Percentiles rank a stretch among this genome's conserved stretches.
phyloP scores from a whole-genome alignment of 2,329 filamentous ascomycete species.

The Exophiala sp. region DNA sequence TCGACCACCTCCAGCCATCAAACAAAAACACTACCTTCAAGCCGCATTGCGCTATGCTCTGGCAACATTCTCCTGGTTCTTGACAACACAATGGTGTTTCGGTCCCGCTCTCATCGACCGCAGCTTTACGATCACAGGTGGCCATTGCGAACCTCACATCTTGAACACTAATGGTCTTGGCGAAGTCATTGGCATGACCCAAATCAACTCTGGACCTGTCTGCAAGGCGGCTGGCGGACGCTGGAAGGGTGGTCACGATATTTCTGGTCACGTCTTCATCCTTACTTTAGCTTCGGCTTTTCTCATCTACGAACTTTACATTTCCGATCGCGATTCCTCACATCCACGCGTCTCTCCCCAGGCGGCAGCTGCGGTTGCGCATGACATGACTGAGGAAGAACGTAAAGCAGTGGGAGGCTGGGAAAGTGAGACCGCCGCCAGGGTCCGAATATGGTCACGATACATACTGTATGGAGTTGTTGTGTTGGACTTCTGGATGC shows the following conservation, averaged over 20 bases:
- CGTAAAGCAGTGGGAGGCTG: slow-evolving; percentile 30
- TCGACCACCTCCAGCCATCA: slow-evolving; percentile 30
- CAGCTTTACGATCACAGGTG: slow-evolving; percentile 82
- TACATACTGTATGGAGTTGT: slow-evolving; percentile 57
- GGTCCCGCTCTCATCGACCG: slow-evolving; percentile 87
- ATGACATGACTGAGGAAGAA: slow-evolving; percentile 41
- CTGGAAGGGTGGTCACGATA: slow-evolving; percentile 94
- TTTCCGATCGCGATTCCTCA: slow-evolving; percentile 55
- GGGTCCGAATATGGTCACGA: slow-evolving; percentile 53
- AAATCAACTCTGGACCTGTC: slow-evolving; percentile 56
- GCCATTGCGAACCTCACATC: slow-evolving; percentile 63
- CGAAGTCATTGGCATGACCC: slow-evolving; percentile 49
- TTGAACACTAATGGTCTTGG: slow-evolving; percentile 13
- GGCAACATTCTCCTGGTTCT: slow-evolving; percentile 75
- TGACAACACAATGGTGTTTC: slow-evolving; percentile 96
- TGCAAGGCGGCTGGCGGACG: slow-evolving; percentile 78
- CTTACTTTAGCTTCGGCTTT: slow-evolving; percentile 80
- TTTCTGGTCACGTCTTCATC: slow-evolving; percentile 92
- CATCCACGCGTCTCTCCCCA: slow-evolving; percentile 27
- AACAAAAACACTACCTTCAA: slow-evolving; percentile 38
- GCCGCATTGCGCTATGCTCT: slow-evolving; percentile 66
- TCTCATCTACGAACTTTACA: slow-evolving; percentile 73
- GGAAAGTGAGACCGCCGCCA: slow-evolving; percentile 44
- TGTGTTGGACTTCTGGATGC: slow-evolving; percentile 83
- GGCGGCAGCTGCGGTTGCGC: slow-evolving; percentile 47